Conservation (phyloP, 495 filamentous ascomycete species). For the Penicillium pancosmium region DNA sequence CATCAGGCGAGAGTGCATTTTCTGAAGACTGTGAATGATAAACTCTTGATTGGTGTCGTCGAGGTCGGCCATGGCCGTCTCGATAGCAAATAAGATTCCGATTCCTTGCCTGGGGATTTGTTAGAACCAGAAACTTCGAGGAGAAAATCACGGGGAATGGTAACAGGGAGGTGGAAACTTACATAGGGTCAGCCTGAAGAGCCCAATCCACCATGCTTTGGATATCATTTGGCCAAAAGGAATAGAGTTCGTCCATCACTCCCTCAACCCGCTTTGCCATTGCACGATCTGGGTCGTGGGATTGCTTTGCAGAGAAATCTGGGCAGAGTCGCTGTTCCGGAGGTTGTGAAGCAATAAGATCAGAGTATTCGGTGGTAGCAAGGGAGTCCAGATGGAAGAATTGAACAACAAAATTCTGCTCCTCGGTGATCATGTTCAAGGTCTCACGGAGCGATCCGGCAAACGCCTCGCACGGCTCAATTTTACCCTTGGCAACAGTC, state of each 20-base stretch:
- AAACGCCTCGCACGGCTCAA: conserved; percentile 83
- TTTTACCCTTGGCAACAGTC: conserved; percentile 55
- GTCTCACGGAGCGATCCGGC: conserved; percentile 76
- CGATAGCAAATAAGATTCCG: conserved; percentile 79
- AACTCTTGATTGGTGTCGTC: conserved; percentile 93
- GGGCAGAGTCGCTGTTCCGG: conserved; percentile 69
- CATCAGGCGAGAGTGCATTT: conserved; percentile 74
- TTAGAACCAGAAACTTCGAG: conserved; percentile 10
- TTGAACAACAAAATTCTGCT: conserved; percentile 93
- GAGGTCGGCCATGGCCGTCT: conserved; percentile 72
- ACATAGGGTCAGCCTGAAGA: conserved; percentile 76
- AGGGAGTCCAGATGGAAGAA: conserved; percentile 89
- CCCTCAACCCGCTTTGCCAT: conserved; percentile 77
- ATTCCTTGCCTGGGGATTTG: conserved; percentile 70
- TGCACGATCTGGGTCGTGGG: conserved; percentile 81
- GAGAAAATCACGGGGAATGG: not conserved
- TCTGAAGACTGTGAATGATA: conserved; percentile 75
- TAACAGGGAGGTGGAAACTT: conserved; percentile 37
- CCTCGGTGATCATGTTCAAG: conserved; percentile 75
- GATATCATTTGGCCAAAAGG: conserved; percentile 77
- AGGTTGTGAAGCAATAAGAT: conserved; percentile 65
- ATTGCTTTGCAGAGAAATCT: conserved; percentile 68
- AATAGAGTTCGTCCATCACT: conserved; percentile 85
- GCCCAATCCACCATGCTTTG: conserved; percentile 85
- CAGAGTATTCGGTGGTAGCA: conserved; percentile 75